Evolutionary conservation across 164 flowering plant genomes (phyloP).

Genomic region (Malania oleifera): DNA sequence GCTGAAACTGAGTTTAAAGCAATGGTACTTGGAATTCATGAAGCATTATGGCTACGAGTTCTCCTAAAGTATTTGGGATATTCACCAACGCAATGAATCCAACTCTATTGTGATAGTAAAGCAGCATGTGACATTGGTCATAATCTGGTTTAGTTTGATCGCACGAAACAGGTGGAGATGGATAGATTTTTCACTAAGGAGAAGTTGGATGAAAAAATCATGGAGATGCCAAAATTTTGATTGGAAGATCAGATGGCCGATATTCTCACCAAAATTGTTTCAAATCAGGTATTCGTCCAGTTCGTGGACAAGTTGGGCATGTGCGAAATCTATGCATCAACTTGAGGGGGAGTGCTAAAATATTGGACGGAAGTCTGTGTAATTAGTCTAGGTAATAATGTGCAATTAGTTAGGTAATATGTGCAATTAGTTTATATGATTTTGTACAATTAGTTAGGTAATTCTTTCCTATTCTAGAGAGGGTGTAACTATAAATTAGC

Average conservation of each 20-base stretch:
- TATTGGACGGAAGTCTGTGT: no score
- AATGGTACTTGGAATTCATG: background rate
- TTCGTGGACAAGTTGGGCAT: background rate
- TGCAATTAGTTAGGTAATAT: no score
- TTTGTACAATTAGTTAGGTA: no score
- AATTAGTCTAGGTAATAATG: no score
- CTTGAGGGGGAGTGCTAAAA: background rate
- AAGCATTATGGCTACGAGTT: background rate
- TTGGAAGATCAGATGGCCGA: background rate
- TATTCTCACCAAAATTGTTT: background rate
- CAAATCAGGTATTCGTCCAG: background rate
- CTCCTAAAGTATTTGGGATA: background rate
- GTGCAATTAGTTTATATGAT: no score
- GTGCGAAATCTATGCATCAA: background rate
- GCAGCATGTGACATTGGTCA: background rate
- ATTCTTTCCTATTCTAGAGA: no score
- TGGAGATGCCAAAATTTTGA: background rate
- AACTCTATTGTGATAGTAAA: background rate
- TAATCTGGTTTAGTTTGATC: background rate
- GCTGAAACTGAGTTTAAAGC: background rate
- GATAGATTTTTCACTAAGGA: background rate
- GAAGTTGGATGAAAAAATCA: background rate
- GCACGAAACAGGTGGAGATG: background rate
- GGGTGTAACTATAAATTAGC: no score
- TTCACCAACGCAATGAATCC: background rate